Evolutionary conservation across 208 protist genomes (phyloP).

Genomic region (Trypanosoma mega): DNA sequence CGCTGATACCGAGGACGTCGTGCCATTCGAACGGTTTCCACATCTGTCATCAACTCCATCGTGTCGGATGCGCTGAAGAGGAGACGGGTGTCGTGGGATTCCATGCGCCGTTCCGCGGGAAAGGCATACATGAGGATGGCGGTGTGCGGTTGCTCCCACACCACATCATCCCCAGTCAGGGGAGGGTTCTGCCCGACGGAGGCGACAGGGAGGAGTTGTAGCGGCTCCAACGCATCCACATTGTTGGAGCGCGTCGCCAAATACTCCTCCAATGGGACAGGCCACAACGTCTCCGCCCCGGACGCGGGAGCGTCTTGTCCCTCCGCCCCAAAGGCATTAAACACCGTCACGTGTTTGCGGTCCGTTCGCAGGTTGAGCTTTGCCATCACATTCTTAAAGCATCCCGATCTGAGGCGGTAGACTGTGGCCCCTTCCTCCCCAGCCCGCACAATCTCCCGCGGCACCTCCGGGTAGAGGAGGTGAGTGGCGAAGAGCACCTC

Average conservation of each 20-base stretch:
- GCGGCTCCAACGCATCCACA: background rate
- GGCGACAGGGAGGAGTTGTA: background rate
- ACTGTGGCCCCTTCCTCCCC: slow-evolving; percentile 7
- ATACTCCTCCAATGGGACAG: background rate
- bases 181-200: too few species aligned
- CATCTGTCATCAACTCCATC: too few species aligned
- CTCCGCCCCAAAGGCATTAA: too few species aligned
- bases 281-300: background rate
- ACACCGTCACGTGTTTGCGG: background rate
- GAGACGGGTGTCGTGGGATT: background rate
- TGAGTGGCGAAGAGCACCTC: slow-evolving; percentile 1
- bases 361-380: background rate
- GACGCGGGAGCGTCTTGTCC: too few species aligned
- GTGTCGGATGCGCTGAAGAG: too few species aligned
- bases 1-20: background rate
- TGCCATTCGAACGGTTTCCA: too few species aligned
- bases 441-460: slow-evolving; percentile 2
- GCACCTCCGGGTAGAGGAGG: background rate
- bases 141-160: background rate
- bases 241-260: background rate
- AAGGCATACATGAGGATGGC: background rate
- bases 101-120: background rate
- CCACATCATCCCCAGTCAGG: background rate
- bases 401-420: background rate
- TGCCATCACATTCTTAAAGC: slow-evolving; percentile 8